These are phyloP conservation scores for Blastocystis sp. DNA, from an alignment of 352 stramenopile species.

Conservation along the genomic window DNA sequence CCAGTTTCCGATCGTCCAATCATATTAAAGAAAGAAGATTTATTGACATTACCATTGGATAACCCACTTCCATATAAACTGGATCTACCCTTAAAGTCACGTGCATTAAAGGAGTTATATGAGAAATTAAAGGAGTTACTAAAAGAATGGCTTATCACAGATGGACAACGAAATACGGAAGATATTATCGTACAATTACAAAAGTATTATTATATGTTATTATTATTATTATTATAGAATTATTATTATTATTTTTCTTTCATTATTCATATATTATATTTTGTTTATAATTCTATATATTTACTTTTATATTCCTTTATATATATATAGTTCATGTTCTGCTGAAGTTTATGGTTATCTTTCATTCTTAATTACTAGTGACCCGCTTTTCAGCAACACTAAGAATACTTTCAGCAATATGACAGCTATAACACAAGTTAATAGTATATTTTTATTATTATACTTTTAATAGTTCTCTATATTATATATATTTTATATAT, in stretches of 20 bases:
- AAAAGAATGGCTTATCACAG: background rate
- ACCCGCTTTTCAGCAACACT: no score
- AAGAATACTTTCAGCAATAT: no score
- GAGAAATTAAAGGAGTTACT: constrained; percentile 15
- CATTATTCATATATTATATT: background rate
- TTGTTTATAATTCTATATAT: no score
- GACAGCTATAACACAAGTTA: no score
- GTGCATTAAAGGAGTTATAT: constrained; percentile 4
- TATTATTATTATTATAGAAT: constrained; percentile 13
- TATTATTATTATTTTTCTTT: constrained; percentile 20
- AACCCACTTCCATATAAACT: constrained; percentile 18
- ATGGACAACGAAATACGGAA: constrained; percentile 2
- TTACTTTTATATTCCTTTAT: background rate
- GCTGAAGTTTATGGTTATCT: background rate
- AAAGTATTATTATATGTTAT: background rate
- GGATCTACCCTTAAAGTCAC: constrained; percentile 6
- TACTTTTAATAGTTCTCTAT: no score
- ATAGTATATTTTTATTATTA: no score
- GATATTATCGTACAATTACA: constrained; percentile 21
- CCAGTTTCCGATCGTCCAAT: constrained; percentile 7
- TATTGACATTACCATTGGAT: background rate
- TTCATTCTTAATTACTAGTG: no score
- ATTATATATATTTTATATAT: no score
- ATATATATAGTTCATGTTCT: background rate
- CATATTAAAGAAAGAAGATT: constrained; percentile 1